Conservation (phyloP, 2,329 filamentous ascomycete species). For the Neonectria sp. region DNA sequence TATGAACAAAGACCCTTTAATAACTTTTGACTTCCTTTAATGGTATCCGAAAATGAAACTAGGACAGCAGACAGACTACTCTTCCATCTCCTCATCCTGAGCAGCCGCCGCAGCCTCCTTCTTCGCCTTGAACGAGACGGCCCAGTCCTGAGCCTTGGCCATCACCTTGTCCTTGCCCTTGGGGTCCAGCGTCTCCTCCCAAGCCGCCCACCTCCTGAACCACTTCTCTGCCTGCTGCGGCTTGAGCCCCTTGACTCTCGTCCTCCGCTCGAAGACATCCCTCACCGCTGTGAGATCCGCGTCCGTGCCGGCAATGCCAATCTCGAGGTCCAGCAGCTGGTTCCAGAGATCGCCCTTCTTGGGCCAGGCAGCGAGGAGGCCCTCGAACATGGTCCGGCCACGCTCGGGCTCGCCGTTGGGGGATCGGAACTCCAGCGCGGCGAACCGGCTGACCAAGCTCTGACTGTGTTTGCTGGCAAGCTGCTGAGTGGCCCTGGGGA, state of each 20-base stretch:
- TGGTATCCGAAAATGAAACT: slow-evolving; percentile 46
- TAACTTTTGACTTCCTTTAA: slow-evolving; percentile 44
- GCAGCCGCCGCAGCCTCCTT: slow-evolving; percentile 55
- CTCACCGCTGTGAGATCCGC: slow-evolving; percentile 73
- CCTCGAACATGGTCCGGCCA: slow-evolving; percentile 95
- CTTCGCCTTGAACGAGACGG: slow-evolving; percentile 65
- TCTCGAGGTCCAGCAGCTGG: slow-evolving; percentile 89
- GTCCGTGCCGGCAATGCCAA: slow-evolving; percentile 68
- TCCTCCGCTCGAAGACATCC: slow-evolving; percentile 86
- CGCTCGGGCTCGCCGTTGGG: slow-evolving; percentile 87
- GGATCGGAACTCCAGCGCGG: slow-evolving; percentile 91
- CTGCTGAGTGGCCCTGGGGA: slow-evolving; percentile 88
- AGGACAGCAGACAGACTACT: slow-evolving; percentile 39
- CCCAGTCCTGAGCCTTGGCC: slow-evolving; percentile 80
- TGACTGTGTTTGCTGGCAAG: slow-evolving; percentile 77
- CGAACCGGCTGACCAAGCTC: slow-evolving; percentile 88
- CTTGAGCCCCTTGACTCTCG: slow-evolving; percentile 80
- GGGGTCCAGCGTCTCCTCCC: slow-evolving; percentile 82
- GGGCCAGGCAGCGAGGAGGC: slow-evolving; percentile 85
- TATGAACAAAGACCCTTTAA: slow-evolving; percentile 15
- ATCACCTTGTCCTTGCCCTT: slow-evolving; percentile 79
- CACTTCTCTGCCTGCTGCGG: slow-evolving; percentile 86
- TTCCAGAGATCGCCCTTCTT: slow-evolving; percentile 96
- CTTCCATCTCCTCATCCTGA: slow-evolving; percentile 55
- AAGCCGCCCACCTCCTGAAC: slow-evolving; percentile 93